Evolutionary conservation across 768 basidiomycete genomes (phyloP), one percentile per base, ranked within the genome.

Genomic region (Collybia nuda): DNA sequence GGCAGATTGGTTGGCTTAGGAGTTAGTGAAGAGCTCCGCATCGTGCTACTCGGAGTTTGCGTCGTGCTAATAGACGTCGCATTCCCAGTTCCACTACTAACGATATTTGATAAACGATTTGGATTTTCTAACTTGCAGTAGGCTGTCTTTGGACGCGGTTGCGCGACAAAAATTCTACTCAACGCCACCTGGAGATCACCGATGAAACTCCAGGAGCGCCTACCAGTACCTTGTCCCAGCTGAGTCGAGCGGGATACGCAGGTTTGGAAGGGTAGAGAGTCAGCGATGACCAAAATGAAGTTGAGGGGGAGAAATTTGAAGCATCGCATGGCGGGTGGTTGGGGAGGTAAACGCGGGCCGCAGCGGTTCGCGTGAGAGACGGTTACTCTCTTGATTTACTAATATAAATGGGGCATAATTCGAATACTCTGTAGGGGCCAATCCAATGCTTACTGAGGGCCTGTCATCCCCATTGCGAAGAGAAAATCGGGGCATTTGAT

Each of bases 161-260:
- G 74, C 14, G 76, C 63, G 23, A 75, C 67, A 8, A 84, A 69
- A 21, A 85, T 67, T 21, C 77, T 73, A 18, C 76, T 67, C 59
- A 90, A 82, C 11, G 84, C 85, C 29, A 83, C 60, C 22, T 86
- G 84, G 50, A 91, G 73, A 64, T 91, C 89, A 48, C 75, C 76
- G 14, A 87, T 85, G 22, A 91, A 71, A 47, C 67, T 76, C 40
- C 78, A 76, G 38, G 85, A 88, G 49, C 79, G 80, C 49, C 72
- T 77, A 38, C 77, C 85, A 50, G 73, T 69, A 23, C 70, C 72
- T 60, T 86, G 86, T 24, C 77, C 73, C 26, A 67, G 73, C 44
- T 72, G 68, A 17, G 81, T 57, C 44, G 73, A 70, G 58, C 77
- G 68, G 56, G 68, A 67, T 58, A 77, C 52, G 44, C 65, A 64